phyloP scores from a whole-genome alignment of 192 early-diverging fungal genomes.

The Glomus cerebriforme region DNA sequence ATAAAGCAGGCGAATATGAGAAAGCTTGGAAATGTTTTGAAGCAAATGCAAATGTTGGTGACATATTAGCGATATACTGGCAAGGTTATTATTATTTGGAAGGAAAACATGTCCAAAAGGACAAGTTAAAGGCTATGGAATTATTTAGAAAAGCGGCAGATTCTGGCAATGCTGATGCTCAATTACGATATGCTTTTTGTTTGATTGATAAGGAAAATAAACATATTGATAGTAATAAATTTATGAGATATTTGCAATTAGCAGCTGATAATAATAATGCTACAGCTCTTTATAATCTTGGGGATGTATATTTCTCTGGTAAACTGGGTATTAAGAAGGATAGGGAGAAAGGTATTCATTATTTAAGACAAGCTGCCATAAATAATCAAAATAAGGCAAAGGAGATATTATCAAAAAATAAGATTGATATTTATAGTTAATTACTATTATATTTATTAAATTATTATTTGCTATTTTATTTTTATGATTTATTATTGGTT shows the following conservation, averaged over 20 bases:
- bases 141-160: slow-evolving; percentile 14
- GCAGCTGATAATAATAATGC: neutral
- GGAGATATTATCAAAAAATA: slow-evolving; percentile 41
- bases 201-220: neutral
- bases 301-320: neutral
- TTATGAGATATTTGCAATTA: neutral
- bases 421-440: neutral
- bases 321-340: neutral
- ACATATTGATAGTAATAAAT: neutral
- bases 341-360: neutral
- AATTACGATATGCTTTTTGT: slow-evolving; percentile 21
- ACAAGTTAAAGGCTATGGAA: neutral
- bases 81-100: slow-evolving; percentile 16
- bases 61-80: slow-evolving; percentile 19
- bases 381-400: neutral
- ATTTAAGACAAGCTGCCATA: neutral
- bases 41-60: neutral
- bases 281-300: neutral
- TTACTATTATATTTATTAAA: neutral
- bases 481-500: too few species aligned
- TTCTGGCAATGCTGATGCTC: slow-evolving; percentile 22
- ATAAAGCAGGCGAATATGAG: neutral
- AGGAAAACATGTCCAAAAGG: neutral
- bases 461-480: too few species aligned
- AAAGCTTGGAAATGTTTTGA: slow-evolving; percentile 25